Evolutionary conservation across 2,329 filamentous ascomycete species (phyloP).

Genomic region (Trichoderma endophyticum): DNA sequence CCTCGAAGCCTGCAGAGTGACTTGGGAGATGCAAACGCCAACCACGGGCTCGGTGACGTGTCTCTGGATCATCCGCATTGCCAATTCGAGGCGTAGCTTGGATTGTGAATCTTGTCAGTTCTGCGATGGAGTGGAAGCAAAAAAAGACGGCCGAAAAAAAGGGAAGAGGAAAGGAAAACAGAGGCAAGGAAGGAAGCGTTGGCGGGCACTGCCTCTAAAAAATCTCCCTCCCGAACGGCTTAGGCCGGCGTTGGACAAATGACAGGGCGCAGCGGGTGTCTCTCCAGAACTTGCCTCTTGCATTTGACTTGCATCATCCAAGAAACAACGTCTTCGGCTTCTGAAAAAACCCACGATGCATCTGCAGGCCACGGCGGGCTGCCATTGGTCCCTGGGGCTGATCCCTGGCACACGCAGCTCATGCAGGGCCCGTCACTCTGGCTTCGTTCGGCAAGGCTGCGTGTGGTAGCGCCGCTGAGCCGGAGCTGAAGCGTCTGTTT

Average conservation of each 20-base stretch:
- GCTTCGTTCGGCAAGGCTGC: slow-evolving; percentile 20
- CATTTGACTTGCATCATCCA: background rate
- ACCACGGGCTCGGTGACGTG: slow-evolving; percentile 6
- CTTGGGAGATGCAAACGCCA: background rate
- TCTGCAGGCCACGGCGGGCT: background rate
- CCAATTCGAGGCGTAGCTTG: background rate
- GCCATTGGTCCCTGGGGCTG: background rate
- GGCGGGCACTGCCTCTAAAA: background rate
- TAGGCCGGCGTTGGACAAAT: background rate
- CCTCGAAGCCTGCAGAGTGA: slow-evolving; percentile 3
- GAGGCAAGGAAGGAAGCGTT: background rate
- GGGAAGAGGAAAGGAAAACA: background rate
- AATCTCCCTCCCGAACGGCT: background rate
- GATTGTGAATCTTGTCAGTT: background rate
- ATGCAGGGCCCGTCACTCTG: slow-evolving; percentile 18
- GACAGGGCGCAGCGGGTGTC: slow-evolving; percentile 11
- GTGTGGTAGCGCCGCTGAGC: slow-evolving; percentile 18
- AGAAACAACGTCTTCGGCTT: background rate
- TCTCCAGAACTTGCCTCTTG: background rate
- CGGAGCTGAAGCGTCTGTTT: slow-evolving; percentile 18
- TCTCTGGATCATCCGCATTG: slow-evolving; percentile 4
- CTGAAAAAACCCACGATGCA: background rate
- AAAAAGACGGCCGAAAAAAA: background rate
- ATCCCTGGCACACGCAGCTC: slow-evolving; percentile 16
- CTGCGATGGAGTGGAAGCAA: background rate